Percentiles rank a stretch among this genome's conserved stretches.
Conservation (phyloP, 345 rosid species). For the Pugionium cornutum region DNA sequence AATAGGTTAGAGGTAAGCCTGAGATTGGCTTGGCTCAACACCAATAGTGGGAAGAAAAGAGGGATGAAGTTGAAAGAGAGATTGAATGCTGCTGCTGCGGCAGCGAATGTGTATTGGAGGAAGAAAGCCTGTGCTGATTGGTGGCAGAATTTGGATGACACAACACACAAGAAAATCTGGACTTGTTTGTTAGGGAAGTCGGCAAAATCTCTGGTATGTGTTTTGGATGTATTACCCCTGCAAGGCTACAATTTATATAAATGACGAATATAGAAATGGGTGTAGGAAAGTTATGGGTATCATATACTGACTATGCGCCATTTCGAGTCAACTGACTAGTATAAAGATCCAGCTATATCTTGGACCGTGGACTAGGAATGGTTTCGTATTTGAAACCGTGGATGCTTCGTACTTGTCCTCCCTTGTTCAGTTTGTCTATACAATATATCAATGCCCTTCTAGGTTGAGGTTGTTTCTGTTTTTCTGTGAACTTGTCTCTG, state of each 20-base stretch:
- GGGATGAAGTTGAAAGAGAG: constrained; percentile 85
- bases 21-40: constrained; percentile 88
- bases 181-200: constrained; percentile 58
- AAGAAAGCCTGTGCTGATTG: constrained; percentile 81
- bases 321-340: not conserved
- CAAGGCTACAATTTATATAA: not conserved
- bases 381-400: not conserved
- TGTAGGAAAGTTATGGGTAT: not conserved
- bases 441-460: not conserved
- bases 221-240: constrained; percentile 5
- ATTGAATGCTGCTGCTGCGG: constrained; percentile 52
- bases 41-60: constrained; percentile 61
- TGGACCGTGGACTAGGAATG: constrained; percentile 3
- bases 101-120: constrained; percentile 88
- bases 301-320: constrained; percentile 1
- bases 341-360: constrained; percentile 9
- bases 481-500: constrained; percentile 11
- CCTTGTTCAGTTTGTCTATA: constrained; percentile 5
- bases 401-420: constrained; percentile 20
- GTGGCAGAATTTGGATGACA: constrained; percentile 73
- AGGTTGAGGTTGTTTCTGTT: constrained; percentile 16
- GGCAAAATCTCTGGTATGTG: constrained; percentile 69
- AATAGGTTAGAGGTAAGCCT: constrained; percentile 81
- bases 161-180: constrained; percentile 52
- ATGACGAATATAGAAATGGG: not conserved